These are phyloP conservation scores for Sclerospora graminicola DNA, from an alignment of 352 stramenopile genomes.

Conservation along the genomic window DNA sequence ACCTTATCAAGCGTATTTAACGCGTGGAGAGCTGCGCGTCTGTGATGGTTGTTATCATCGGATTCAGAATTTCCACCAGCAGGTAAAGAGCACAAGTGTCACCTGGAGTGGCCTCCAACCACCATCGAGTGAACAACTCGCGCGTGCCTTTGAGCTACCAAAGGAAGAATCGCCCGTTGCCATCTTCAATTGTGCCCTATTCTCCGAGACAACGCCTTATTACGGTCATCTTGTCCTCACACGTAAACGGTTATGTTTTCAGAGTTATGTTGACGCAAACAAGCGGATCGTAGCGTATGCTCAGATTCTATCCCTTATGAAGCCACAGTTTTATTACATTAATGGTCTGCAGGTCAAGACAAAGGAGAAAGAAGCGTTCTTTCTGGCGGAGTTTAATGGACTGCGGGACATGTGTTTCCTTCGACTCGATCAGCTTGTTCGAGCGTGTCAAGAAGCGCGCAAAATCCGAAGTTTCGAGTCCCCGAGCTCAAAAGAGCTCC, in stretches of 20 bases:
- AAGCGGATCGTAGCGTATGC: constrained; percentile 52
- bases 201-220: constrained; percentile 54
- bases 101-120: constrained; percentile 57
- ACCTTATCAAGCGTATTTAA: constrained; percentile 50
- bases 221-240: constrained; percentile 72
- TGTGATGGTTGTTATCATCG: constrained; percentile 65
- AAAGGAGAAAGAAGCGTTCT: constrained; percentile 51
- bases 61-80: constrained; percentile 62
- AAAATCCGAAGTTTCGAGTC: constrained; percentile 19
- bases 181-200: constrained; percentile 71
- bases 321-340: constrained; percentile 81
- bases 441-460: constrained; percentile 35
- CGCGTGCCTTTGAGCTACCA: constrained; percentile 34
- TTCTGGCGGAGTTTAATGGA: constrained; percentile 72
- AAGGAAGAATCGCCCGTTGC: constrained; percentile 37
- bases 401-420: constrained; percentile 64
- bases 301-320: constrained; percentile 52
- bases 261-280: constrained; percentile 31
- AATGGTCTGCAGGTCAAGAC: constrained; percentile 72
- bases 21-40: constrained; percentile 50
- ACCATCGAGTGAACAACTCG: constrained; percentile 20
- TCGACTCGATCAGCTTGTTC: constrained; percentile 59
- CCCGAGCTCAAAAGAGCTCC: constrained; percentile 29
- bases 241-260: constrained; percentile 57
- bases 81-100: constrained; percentile 43